A percentile compares a stretch with the other conserved stretches of the same genome.
phyloP scores from a whole-genome alignment of 441 rosid genomes.

The Gossypium gossypioides region DNA sequence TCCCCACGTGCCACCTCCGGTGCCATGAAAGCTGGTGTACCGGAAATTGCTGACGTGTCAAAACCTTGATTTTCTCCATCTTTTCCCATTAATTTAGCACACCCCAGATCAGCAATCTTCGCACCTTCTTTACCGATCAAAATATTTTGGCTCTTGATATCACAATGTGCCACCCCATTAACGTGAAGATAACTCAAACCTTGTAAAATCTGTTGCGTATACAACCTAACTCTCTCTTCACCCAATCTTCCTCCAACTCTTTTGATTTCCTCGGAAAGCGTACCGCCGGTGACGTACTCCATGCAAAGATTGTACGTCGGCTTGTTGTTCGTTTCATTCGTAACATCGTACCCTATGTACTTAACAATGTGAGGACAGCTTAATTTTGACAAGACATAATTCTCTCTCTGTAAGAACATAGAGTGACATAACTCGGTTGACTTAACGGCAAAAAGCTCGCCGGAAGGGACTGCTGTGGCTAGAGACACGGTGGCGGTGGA shows the following conservation, averaged over 20 bases:
- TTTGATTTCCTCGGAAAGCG: conserved; percentile 43
- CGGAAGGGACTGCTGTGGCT: conserved; percentile 40
- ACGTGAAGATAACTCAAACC: conserved; percentile 59
- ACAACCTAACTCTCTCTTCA: conserved; percentile 39
- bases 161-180: conserved; percentile 62
- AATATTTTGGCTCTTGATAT: conserved; percentile 47
- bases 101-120: conserved; percentile 16
- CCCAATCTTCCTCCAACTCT: conserved; percentile 48
- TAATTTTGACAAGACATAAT: conserved; percentile 37
- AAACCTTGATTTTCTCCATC: neutral
- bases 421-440: conserved; percentile 51
- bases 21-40: conserved; percentile 92
- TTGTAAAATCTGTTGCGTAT: conserved; percentile 32
- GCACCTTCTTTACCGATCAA: conserved; percentile 6
- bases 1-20: conserved; percentile 62
- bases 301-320: conserved; percentile 47
- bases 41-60: conserved; percentile 1
- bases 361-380: conserved; percentile 50
- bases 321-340: conserved; percentile 25
- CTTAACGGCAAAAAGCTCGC: conserved; percentile 57
- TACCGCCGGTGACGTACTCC: conserved; percentile 63
- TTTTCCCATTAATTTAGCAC: conserved; percentile 4
- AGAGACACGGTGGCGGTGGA: conserved; percentile 75
- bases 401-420: conserved; percentile 45
- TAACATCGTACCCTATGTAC: conserved; percentile 45